These are phyloP conservation scores for Lactarius hengduanensis DNA, from an alignment of 768 basidiomycete species.

Conservation along the genomic window DNA sequence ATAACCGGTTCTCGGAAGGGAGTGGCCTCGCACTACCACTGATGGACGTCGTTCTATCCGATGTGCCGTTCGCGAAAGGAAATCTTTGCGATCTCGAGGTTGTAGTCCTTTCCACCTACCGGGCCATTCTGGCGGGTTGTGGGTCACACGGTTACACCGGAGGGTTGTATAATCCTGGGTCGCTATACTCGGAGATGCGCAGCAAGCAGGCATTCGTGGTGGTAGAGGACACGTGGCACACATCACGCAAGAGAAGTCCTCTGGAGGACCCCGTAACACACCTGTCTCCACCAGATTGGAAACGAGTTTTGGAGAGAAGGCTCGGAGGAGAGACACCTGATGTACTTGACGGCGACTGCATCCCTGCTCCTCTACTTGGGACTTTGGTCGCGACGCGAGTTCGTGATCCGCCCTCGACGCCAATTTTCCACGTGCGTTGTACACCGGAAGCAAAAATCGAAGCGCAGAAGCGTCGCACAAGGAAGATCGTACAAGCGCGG, in stretches of 20 bases:
- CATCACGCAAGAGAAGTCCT: not conserved
- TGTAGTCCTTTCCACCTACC: conserved; percentile 21
- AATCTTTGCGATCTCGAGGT: conserved; percentile 16
- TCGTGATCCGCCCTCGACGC: conserved; percentile 3
- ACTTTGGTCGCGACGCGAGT: conserved; percentile 7
- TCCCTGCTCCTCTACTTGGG: not conserved
- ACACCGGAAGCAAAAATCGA: conserved; percentile 10
- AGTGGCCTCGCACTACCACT: conserved; percentile 17
- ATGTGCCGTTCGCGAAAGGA: conserved; percentile 9
- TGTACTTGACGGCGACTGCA: not conserved
- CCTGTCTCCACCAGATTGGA: conserved; percentile 18
- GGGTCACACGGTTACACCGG: conserved; percentile 17
- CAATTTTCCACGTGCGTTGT: not conserved
- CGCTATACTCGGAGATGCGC: conserved; percentile 25
- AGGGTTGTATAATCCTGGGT: conserved; percentile 11
- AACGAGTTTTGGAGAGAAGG: conserved; percentile 10
- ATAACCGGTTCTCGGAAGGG: conserved; percentile 21
- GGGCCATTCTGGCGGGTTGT: conserved; percentile 4
- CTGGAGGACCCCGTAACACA: conserved; percentile 10
- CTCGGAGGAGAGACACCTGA: not conserved
- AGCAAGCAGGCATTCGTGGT: not conserved
- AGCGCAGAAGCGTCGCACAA: conserved; percentile 9
- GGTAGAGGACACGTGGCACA: conserved; percentile 1
- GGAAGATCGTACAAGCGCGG: conserved; percentile 16
- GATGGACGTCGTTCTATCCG: conserved; percentile 24